phyloP scores from a whole-genome alignment of 23 red algal genomes.

The Cyanidioschyzon merolae region DNA sequence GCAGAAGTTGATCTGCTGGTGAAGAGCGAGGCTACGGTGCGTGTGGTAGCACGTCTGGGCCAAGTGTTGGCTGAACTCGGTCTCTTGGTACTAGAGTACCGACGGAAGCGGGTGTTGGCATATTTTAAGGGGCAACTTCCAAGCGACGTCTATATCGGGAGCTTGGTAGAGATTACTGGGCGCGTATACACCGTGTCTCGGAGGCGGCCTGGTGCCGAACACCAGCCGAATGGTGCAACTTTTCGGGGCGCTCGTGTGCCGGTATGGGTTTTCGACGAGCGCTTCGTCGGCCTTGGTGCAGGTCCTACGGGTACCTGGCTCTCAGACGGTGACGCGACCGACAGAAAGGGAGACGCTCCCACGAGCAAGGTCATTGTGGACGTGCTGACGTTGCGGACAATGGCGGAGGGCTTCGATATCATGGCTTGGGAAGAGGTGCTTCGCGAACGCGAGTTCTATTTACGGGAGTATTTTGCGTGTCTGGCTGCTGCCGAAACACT shows the following conservation, averaged over 20 bases:
- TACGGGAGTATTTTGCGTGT: not conserved
- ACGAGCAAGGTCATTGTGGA: not conserved
- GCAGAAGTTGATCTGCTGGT: not conserved
- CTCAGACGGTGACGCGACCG: not conserved
- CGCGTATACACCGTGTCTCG: not conserved
- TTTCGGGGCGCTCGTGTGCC: not conserved
- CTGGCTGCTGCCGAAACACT: not conserved
- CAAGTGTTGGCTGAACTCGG: not conserved
- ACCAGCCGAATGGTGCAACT: not conserved
- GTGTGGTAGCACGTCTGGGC: not conserved
- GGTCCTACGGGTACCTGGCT: not conserved
- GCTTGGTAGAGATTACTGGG: not conserved
- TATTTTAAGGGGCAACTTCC: not conserved
- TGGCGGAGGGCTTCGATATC: not conserved
- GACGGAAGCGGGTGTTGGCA: not conserved
- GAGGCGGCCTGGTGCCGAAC: not conserved
- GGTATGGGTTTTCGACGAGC: not conserved
- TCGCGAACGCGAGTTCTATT: not conserved
- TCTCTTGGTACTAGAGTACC: not conserved
- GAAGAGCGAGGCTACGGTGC: not conserved
- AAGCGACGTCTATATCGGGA: not conserved
- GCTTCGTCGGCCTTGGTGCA: not conserved
- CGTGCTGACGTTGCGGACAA: not conserved
- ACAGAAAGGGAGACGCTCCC: not conserved
- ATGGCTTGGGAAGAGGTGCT: not conserved